These are phyloP conservation scores for Panaeolus cyanescens DNA, from an alignment of 768 basidiomycete species.

Conservation along the genomic window DNA sequence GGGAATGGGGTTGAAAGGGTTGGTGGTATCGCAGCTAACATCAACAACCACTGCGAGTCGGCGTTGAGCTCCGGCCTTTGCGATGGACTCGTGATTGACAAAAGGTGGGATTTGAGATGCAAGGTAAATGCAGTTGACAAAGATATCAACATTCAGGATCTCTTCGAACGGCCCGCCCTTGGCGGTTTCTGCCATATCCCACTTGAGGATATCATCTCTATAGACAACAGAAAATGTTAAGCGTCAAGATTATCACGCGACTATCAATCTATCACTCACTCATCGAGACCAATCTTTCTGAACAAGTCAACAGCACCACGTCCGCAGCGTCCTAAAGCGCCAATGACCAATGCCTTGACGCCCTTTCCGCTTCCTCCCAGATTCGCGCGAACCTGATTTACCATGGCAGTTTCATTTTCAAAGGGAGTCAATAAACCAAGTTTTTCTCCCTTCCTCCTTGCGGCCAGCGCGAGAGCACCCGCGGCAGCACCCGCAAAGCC, in stretches of 20 bases:
- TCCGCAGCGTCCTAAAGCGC: slow-evolving; percentile 94
- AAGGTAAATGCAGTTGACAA: slow-evolving; percentile 99
- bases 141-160: slow-evolving; percentile 95
- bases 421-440: slow-evolving; percentile 81
- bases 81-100: slow-evolving; percentile 68
- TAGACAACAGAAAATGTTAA: slow-evolving; percentile 7
- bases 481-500: slow-evolving; percentile 98
- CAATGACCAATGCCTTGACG: slow-evolving; percentile 90
- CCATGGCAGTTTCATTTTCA: slow-evolving; percentile 82
- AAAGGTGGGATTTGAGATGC: slow-evolving; percentile 86
- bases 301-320: slow-evolving; percentile 95
- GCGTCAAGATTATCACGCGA: slow-evolving; percentile 9
- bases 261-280: slow-evolving; percentile 56
- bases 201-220: slow-evolving; percentile 93
- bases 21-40: slow-evolving; percentile 98
- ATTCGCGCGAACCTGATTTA: slow-evolving; percentile 64
- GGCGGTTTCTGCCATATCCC: slow-evolving; percentile 96
- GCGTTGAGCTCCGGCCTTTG: slow-evolving; percentile 67
- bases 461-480: slow-evolving; percentile 78
- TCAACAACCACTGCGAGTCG: slow-evolving; percentile 86
- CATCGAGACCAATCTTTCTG: slow-evolving; percentile 90
- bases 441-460: slow-evolving; percentile 57
- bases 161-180: slow-evolving; percentile 96
- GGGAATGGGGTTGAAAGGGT: slow-evolving; percentile 97
- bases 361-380: slow-evolving; percentile 72